Percentiles rank a stretch among this genome's conserved stretches.
Conservation (phyloP, 805 yeast genomes). For the Dipodascus albidus region DNA sequence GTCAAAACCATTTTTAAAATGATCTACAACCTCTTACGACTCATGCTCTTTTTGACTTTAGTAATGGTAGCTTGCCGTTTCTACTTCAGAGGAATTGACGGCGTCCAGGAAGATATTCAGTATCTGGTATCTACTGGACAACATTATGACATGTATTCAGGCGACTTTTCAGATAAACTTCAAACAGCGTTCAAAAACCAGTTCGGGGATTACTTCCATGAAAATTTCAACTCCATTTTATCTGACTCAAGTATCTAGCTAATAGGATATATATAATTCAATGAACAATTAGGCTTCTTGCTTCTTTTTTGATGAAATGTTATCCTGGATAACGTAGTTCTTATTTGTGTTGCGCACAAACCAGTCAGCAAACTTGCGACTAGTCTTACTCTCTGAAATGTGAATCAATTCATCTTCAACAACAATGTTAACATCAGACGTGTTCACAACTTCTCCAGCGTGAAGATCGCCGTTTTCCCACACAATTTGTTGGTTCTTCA, state of each 20-base stretch:
- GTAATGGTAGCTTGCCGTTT: slow-evolving; percentile 9
- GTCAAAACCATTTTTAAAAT: slow-evolving; percentile 15
- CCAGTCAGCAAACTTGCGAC: slow-evolving; percentile 40
- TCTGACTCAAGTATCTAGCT: background rate
- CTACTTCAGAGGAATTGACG: slow-evolving; percentile 10
- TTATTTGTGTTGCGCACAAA: slow-evolving; percentile 36
- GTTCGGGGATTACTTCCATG: background rate
- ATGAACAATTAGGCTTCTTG: slow-evolving; percentile 1
- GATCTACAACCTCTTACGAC: slow-evolving; percentile 12
- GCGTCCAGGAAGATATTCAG: slow-evolving; percentile 1
- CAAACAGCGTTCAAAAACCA: slow-evolving; percentile 1
- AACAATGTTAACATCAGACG: slow-evolving; percentile 35
- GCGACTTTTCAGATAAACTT: background rate
- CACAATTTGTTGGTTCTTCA: slow-evolving; percentile 34
- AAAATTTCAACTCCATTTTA: background rate
- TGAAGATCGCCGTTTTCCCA: slow-evolving; percentile 33
- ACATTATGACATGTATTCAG: background rate
- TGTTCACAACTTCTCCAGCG: slow-evolving; percentile 30
- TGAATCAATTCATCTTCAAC: slow-evolving; percentile 32
- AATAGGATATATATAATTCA: background rate
- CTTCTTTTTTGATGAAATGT: slow-evolving; percentile 22
- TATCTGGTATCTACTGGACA: background rate
- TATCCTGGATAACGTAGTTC: slow-evolving; percentile 35
- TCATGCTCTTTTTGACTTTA: slow-evolving; percentile 9
- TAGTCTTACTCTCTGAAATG: slow-evolving; percentile 34